Evolutionary conservation across 306 rosid species (phyloP).

Genomic region (Biancaea sappan): DNA sequence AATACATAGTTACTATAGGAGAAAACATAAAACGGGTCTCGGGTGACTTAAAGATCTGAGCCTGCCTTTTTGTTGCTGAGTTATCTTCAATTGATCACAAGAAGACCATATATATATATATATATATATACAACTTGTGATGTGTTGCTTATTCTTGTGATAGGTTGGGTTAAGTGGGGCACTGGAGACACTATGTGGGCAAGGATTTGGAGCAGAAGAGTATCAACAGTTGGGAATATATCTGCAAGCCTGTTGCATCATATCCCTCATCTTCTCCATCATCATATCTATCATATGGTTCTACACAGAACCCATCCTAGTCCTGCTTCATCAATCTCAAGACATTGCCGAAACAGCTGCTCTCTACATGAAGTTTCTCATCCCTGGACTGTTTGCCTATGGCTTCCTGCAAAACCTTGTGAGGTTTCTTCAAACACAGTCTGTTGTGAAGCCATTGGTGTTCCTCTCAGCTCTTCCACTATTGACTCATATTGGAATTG

Average conservation of each 20-base stretch:
- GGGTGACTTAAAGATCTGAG: no score
- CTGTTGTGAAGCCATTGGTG: slow-evolving; percentile 57
- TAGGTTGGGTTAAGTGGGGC: slow-evolving; percentile 88
- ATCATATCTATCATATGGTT: slow-evolving; percentile 59
- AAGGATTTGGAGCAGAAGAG: slow-evolving; percentile 70
- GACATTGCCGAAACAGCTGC: slow-evolving; percentile 60
- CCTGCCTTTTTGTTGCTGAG: no score
- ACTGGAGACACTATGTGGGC: slow-evolving; percentile 89
- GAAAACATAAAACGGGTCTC: no score
- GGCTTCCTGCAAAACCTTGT: slow-evolving; percentile 67
- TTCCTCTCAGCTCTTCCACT: slow-evolving; percentile 54
- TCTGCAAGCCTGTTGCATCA: slow-evolving; percentile 79
- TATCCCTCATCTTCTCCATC: slow-evolving; percentile 54
- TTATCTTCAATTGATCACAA: no score
- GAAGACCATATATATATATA: no score
- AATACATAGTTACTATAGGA: no score
- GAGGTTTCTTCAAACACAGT: slow-evolving; percentile 82
- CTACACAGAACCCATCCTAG: slow-evolving; percentile 59
- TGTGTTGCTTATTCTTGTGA: slow-evolving; percentile 17
- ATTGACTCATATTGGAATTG: slow-evolving; percentile 48
- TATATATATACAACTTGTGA: no score
- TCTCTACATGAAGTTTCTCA: slow-evolving; percentile 54
- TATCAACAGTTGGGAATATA: slow-evolving; percentile 69
- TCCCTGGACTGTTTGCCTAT: slow-evolving; percentile 72
- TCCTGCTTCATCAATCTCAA: slow-evolving; percentile 64